phyloP scores from a whole-genome alignment of 441 rosid genomes.

The Brassica balearica region DNA sequence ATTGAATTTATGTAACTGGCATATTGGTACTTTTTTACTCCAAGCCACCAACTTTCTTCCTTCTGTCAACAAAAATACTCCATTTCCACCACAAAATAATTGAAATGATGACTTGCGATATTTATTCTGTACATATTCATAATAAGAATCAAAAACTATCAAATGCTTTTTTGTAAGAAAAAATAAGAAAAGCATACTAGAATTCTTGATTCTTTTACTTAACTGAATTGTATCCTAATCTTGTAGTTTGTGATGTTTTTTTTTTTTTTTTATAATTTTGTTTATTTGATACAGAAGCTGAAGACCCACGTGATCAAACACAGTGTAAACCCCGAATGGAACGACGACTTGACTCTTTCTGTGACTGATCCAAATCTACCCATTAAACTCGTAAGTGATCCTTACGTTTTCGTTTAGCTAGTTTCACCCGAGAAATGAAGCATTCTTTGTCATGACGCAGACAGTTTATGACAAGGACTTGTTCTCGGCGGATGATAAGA shows the following conservation, averaged over 20 bases:
- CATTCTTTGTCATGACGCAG: slow-evolving; percentile 37
- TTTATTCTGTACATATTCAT: not conserved
- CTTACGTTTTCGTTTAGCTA: not conserved
- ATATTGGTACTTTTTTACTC: not conserved
- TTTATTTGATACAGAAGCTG: slow-evolving; percentile 51
- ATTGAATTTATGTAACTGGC: not conserved
- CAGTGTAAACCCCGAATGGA: slow-evolving; percentile 66
- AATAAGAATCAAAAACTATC: not conserved
- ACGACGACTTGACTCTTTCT: slow-evolving; percentile 62
- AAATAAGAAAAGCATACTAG: not conserved
- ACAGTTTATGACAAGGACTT: slow-evolving; percentile 55
- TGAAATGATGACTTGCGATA: not conserved
- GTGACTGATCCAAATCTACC: slow-evolving; percentile 55
- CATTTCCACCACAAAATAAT: not conserved
- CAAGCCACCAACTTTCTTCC: not conserved
- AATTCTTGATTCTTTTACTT: not conserved
- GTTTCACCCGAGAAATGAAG: not conserved
- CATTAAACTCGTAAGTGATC: slow-evolving; percentile 53
- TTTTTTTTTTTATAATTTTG: not conserved
- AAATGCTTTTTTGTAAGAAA: not conserved
- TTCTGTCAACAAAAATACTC: too few relatives aligned
- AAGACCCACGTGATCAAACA: slow-evolving; percentile 60
- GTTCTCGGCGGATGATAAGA: slow-evolving; percentile 60
- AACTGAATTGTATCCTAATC: not conserved
- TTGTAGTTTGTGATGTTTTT: not conserved